These are phyloP conservation scores for Canariomyces notabilis DNA, from an alignment of 2,329 filamentous ascomycete genomes.

Conservation along the genomic window DNA sequence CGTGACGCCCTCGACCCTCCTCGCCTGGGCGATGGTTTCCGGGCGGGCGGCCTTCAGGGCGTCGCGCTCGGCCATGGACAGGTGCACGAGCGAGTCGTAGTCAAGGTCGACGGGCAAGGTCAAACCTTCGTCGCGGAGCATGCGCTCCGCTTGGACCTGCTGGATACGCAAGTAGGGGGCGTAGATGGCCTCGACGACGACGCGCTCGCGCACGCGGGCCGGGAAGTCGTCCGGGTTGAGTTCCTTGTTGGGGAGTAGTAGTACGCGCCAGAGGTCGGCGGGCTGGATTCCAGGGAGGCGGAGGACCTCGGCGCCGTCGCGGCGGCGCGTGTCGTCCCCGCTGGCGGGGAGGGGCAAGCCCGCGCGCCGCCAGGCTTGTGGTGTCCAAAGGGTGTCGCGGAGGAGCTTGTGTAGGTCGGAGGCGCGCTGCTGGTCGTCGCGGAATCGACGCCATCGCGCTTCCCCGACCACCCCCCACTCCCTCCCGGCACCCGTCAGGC, in stretches of 20 bases:
- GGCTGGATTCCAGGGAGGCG: slow-evolving; percentile 33
- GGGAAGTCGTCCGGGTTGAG: slow-evolving; percentile 38
- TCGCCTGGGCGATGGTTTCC: slow-evolving; percentile 82
- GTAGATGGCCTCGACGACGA: slow-evolving; percentile 79
- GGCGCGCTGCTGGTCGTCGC: slow-evolving; percentile 61
- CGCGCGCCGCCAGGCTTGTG: slow-evolving; percentile 60
- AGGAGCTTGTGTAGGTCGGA: slow-evolving; percentile 60
- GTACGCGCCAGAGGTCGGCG: not conserved
- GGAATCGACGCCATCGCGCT: slow-evolving; percentile 67
- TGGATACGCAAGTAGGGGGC: slow-evolving; percentile 80
- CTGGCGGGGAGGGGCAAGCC: slow-evolving; percentile 56
- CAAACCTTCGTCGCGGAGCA: slow-evolving; percentile 72
- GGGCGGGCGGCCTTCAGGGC: slow-evolving; percentile 66
- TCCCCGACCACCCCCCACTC: slow-evolving; percentile 74
- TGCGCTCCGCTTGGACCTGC: slow-evolving; percentile 56
- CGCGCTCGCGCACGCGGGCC: slow-evolving; percentile 57
- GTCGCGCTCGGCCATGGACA: slow-evolving; percentile 74
- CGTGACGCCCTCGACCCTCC: slow-evolving; percentile 75
- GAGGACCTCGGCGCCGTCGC: slow-evolving; percentile 75
- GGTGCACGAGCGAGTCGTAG: slow-evolving; percentile 65
- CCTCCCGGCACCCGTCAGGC: slow-evolving; percentile 75
- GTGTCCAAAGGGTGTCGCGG: slow-evolving; percentile 50
- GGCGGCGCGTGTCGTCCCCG: slow-evolving; percentile 59
- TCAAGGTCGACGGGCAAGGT: slow-evolving; percentile 68
- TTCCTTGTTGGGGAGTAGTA: not conserved